Conservation (phyloP, 1,284 basidiomycete genomes). For the Hemileia vastatrix region DNA sequence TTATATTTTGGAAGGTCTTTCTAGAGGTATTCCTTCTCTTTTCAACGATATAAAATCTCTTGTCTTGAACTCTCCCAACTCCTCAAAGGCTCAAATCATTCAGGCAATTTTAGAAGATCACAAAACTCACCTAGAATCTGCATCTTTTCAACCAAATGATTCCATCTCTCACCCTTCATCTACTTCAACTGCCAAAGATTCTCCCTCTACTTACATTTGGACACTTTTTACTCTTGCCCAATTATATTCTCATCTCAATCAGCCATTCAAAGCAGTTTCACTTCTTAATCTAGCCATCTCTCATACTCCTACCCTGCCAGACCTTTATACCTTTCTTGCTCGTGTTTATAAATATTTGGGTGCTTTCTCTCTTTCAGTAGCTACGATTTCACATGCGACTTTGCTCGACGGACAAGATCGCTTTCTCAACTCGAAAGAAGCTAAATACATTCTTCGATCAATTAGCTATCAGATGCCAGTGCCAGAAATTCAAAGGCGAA, state of each 20-base stretch:
- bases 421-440: conserved; percentile 87
- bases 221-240: conserved; percentile 88
- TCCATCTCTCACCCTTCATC: not conserved
- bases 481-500: not conserved
- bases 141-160: conserved; percentile 13
- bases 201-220: conserved; percentile 87
- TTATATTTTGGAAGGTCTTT: conserved; percentile 64
- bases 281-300: conserved; percentile 58
- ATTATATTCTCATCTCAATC: conserved; percentile 60
- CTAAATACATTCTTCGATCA: conserved; percentile 79
- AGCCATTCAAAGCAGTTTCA: conserved; percentile 54
- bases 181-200: conserved; percentile 45
- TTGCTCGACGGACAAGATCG: conserved; percentile 86
- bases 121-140: conserved; percentile 25
- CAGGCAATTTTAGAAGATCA: conserved; percentile 62
- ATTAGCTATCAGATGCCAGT: conserved; percentile 44
- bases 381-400: conserved; percentile 70
- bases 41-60: conserved; percentile 87
- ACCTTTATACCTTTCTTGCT: conserved; percentile 73
- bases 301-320: conserved; percentile 90
- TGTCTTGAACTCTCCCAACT: conserved; percentile 59
- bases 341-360: conserved; percentile 79
- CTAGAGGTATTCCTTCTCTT: conserved; percentile 82
- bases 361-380: conserved; percentile 64
- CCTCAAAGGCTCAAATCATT: conserved; percentile 57